Base-by-base conservation (phyloP, 805 yeast genomes). In the Wickerhamomyces bovis region DNA sequence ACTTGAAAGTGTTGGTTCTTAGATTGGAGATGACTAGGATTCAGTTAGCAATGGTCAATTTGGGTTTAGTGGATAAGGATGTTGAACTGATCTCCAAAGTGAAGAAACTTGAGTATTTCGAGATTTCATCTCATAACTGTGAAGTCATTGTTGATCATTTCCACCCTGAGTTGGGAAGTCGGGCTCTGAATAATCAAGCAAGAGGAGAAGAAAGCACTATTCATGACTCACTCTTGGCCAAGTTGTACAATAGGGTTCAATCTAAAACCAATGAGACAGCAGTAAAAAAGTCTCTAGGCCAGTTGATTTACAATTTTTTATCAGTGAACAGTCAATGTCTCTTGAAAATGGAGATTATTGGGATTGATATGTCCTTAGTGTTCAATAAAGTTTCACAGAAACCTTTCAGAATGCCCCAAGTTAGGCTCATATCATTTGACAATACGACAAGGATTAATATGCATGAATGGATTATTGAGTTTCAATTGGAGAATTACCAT, bases 381-480 rank as follows among this genome's bases (percentile, higher is more conserved):
- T 53, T 58, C 25, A 48, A 51, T 38, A 16, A 25, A 1, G 8
- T 1, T n/a, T 33, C 30, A 33, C 35, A 38, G 7, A 31, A 43
- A 3, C 31, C 48, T 6, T 33, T 46, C 22, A 23, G 42, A 0
- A 56, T 63, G 35, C 55, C 58, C 3, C 40, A 42, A 2, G 45
- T 65, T 21, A 54, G 57, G 26, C 21, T 61, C 20, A 43, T 64
- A n/a, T 39, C 55, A 11, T 46, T 65, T 20, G 66, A 65, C 44
- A 62, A 56, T 42, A 44, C 50, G 6, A 52, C 63, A 9, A 45
- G 54, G 13, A 18, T 49, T 1, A 51, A 48, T 26, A 41, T 56
- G 44, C 11, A 25, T 4, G 42, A 44, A 10, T 61, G 65, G 65
- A 8, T 58, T 5, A 35, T 15, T 3, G 35, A 43, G 1, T 56